Percentiles rank a stretch among this genome's conserved stretches.
phyloP scores from a whole-genome alignment of 108 stramenopile species.

The Pseudonitzschia pungens region DNA sequence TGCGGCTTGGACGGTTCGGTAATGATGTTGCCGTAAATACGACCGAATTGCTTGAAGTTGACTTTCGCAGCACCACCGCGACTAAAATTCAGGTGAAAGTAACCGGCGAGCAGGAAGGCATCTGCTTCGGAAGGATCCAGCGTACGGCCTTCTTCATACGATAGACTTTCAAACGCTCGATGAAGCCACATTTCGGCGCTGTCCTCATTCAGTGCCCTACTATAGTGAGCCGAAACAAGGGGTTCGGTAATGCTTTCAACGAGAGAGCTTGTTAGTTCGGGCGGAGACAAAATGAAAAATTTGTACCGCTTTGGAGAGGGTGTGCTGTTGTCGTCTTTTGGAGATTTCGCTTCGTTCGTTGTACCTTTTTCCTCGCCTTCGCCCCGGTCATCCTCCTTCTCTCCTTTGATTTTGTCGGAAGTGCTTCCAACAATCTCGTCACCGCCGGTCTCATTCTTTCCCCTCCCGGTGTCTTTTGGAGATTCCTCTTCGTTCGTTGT shows the following conservation, averaged over 20 bases:
- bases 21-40: neutral
- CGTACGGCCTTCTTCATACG: constrained; percentile 22
- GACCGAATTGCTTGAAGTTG: neutral
- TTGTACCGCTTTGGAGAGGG: neutral
- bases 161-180: constrained; percentile 30
- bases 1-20: constrained; percentile 31
- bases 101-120: constrained; percentile 42
- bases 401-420: too few species aligned
- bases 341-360: neutral
- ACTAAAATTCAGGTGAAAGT: constrained; percentile 22
- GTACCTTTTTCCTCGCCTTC: neutral
- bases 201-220: constrained; percentile 36
- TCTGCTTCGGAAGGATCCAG: constrained; percentile 31
- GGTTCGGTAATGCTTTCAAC: constrained; percentile 24
- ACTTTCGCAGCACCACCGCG: neutral
- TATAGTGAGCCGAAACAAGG: neutral
- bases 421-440: too few species aligned
- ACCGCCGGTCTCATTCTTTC: too few species aligned
- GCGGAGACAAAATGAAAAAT: neutral
- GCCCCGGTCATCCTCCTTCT: too few species aligned
- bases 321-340: neutral
- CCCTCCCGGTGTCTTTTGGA: too few species aligned
- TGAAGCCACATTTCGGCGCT: constrained; percentile 55
- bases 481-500: too few species aligned
- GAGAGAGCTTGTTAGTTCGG: neutral